A percentile compares a stretch with the other conserved stretches of the same genome.
Evolutionary conservation across 495 filamentous ascomycete species (phyloP).

Genomic region (Aspergillus sclerotiicarbonarius): DNA sequence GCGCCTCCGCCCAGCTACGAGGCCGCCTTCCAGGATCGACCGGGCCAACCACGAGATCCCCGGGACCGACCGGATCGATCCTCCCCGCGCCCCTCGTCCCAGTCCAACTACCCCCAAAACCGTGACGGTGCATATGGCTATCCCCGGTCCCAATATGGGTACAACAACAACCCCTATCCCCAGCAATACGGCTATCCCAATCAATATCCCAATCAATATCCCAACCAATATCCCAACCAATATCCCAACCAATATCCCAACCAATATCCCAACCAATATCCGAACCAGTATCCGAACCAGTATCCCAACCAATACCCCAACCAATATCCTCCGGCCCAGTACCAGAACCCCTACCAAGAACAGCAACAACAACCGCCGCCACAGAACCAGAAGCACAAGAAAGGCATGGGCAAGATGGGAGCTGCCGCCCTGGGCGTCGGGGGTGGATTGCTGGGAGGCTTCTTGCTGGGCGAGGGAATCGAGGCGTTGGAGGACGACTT

Average conservation of each 20-base stretch:
- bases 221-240: background rate
- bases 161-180: background rate
- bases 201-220: background rate
- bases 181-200: background rate
- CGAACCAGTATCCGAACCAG: background rate
- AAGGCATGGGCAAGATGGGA: background rate
- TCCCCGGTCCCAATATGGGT: background rate
- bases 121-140: background rate
- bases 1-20: too few relatives aligned
- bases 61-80: conserved; percentile 20
- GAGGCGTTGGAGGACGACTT: background rate
- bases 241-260: background rate
- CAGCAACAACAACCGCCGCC: background rate
- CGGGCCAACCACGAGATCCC: background rate
- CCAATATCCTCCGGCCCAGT: background rate
- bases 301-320: background rate
- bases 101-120: background rate
- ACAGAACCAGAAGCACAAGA: background rate
- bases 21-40: too few relatives aligned
- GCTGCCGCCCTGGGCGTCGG: background rate
- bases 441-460: background rate
- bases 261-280: background rate
- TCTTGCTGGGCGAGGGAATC: background rate
- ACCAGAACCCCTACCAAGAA: background rate
- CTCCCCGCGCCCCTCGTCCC: background rate